Conservation (phyloP, 768 basidiomycete genomes). For the Naematelia encephala region DNA sequence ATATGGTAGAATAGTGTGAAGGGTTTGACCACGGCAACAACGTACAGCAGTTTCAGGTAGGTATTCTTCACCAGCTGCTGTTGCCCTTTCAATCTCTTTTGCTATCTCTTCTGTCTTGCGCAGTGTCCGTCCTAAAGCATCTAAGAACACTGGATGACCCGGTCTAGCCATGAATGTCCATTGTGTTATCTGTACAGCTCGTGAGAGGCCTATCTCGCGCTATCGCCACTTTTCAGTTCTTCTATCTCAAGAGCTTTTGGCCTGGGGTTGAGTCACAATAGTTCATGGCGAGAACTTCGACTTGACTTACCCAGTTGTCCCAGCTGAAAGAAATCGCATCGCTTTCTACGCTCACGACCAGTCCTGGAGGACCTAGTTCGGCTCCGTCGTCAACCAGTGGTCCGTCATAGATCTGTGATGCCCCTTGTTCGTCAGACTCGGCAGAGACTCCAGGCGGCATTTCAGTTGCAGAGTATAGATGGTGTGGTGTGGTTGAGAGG, state of each 20-base stretch:
- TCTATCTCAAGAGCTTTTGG: neutral
- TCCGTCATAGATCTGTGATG: conserved; percentile 19
- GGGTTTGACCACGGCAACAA: too few species aligned
- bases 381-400: conserved; percentile 30
- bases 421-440: too few species aligned
- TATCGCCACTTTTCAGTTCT: neutral
- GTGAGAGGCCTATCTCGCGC: conserved; percentile 31
- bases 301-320: conserved; percentile 30
- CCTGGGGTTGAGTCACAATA: too few species aligned
- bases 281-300: too few species aligned
- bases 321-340: conserved; percentile 42
- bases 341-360: conserved; percentile 39
- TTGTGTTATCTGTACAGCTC: conserved; percentile 38
- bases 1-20: too few species aligned
- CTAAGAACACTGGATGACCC: conserved; percentile 37
- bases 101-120: conserved; percentile 27
- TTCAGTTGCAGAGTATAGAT: conserved; percentile 22
- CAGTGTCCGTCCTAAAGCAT: conserved; percentile 28
- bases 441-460: too few species aligned
- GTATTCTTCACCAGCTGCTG: conserved; percentile 22
- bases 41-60: conserved; percentile 36
- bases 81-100: conserved; percentile 12
- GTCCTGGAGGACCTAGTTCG: conserved; percentile 29
- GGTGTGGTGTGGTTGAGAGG: conserved; percentile 18
- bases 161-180: conserved; percentile 41